Base-by-base conservation (phyloP, 179 eudicot genomes). In the Nepenthes alata region DNA sequence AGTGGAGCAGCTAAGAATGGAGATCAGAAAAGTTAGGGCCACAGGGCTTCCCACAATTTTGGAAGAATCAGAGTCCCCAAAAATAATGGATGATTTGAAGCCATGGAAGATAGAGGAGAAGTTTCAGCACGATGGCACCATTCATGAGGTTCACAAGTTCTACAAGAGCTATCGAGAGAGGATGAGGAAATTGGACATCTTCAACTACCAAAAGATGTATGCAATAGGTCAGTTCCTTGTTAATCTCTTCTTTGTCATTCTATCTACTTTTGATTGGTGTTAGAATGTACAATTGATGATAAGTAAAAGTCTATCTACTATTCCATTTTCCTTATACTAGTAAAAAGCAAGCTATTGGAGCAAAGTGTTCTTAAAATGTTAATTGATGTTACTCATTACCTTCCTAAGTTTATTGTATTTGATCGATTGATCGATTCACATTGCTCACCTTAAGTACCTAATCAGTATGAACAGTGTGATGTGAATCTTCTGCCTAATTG, bases 161-260 rank as follows among this genome's bases (percentile, higher is more conserved):
- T 85, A 90, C 86, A 87, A 87, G 75, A 85, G 83, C 73, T 93
- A 93, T 73, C 69, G 88, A 45, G 98, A 90, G 47, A 82, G 82
- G 68, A 93, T 93, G 98, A 72, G 97, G 58, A 93, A 93, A 75
- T 74, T 93, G 39, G 98, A 93, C 59, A 87, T 93, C 72, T 78
- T 93, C 77, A 90, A 83, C 72, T 93, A 79, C 83, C 98, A 93
- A 77, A 93, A 93, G 81, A 93, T 85, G 97, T 93, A 93, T 80
- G 85, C 98, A 60, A 87, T 93, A 70, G 97, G 98, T 89, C 62
- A 67, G 78, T 65, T 44, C 7, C 44, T 67, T 38, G 11, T 3
- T 15, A 41, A 9, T 7, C 59, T 48, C 45, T 56, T 34, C 38
- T 50, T 39, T 49, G n/a, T 34, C 2, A 0, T 15, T 37, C 7